Evolutionary conservation across 1,139 yeast species (phyloP).

Genomic region (Yamadazyma spencermartinsiae): DNA sequence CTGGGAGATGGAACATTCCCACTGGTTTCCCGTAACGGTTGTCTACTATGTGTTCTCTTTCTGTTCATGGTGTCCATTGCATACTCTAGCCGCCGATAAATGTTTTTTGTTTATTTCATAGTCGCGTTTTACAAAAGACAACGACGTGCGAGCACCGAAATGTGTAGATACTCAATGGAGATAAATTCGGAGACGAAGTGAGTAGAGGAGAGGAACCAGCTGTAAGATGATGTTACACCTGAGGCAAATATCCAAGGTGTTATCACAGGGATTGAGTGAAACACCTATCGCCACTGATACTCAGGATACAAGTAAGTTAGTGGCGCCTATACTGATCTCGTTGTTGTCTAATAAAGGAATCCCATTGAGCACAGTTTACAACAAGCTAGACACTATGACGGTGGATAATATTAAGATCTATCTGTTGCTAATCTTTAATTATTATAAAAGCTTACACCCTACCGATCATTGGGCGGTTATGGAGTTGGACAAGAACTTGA

Average conservation of each 20-base stretch:
- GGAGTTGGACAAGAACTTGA: constrained; percentile 31
- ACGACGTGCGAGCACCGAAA: too few species aligned
- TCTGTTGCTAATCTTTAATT: constrained; percentile 44
- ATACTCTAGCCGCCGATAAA: constrained; percentile 3
- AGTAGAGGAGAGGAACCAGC: too few species aligned
- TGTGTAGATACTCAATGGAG: too few species aligned
- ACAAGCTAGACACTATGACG: constrained; percentile 20
- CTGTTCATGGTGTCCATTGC: constrained; percentile 13
- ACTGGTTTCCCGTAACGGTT: constrained; percentile 45
- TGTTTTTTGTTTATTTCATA: constrained; percentile 4
- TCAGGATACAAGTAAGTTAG: constrained; percentile 6
- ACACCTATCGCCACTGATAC: constrained; percentile 1
- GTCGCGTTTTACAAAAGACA: too few species aligned
- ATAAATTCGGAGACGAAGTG: too few species aligned
- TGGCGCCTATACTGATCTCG: constrained; percentile 40
- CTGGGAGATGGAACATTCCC: constrained; percentile 44
- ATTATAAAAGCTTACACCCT: constrained; percentile 16
- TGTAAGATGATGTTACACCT: constrained; percentile 49
- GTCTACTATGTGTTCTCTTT: constrained; percentile 23
- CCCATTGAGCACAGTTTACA: constrained; percentile 40
- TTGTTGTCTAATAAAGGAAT: constrained; percentile 44
- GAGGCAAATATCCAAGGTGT: constrained; percentile 41
- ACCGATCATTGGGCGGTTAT: constrained; percentile 32
- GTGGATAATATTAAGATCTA: constrained; percentile 47
- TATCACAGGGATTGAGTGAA: constrained; percentile 37